Base-by-base conservation (phyloP, 306 rosid species). In the Parietaria judaica region DNA sequence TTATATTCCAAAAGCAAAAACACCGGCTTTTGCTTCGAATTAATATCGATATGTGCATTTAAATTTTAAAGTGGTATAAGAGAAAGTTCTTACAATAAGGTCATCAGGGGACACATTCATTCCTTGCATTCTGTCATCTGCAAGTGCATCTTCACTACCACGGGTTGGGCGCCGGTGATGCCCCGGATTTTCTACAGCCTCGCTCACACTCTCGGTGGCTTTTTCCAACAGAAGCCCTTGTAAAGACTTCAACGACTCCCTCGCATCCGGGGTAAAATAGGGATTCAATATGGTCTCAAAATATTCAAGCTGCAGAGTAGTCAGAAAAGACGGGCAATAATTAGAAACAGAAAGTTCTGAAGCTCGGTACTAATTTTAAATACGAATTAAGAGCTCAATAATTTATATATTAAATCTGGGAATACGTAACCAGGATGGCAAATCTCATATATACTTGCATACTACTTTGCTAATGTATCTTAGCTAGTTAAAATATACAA, bases 161-260 rank as follows among this genome's bases (percentile, higher is more conserved):
- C 99, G 99, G 47, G 99, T 94, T 13, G 94, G 57, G 54, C 97
- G 95, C 51, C 97, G 94, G 68, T 81, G 73, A 66, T 94, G 99
- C 54, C 94, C 99, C 46, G 90, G 95, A 81, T 82, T 78, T 52
- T 94, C 99, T 9, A 72, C 83, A 47, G 72, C 72, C 39, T 94
- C 99, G 65, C 73, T 61, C 37, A 67, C 77, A 69, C 84, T 79
- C 77, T 94, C 97, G 0, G 97, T 88, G 64, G 97, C 99, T 80
- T 94, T 94, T 71, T 94, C 96, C 78, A 94, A 73, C 71, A 94
- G 94, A 44, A 86, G 68, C 55, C 97, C 95, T 79, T 94, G 97
- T 68, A 94, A 81, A 8, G 99, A 84, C 84, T 84, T 84, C 76
- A 88, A 68, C 60, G 99, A 89, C 76, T 86, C 94, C 67, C 94